Conservation (phyloP, 2,329 filamentous ascomycete genomes). For the Achaetomium macrosporum region DNA sequence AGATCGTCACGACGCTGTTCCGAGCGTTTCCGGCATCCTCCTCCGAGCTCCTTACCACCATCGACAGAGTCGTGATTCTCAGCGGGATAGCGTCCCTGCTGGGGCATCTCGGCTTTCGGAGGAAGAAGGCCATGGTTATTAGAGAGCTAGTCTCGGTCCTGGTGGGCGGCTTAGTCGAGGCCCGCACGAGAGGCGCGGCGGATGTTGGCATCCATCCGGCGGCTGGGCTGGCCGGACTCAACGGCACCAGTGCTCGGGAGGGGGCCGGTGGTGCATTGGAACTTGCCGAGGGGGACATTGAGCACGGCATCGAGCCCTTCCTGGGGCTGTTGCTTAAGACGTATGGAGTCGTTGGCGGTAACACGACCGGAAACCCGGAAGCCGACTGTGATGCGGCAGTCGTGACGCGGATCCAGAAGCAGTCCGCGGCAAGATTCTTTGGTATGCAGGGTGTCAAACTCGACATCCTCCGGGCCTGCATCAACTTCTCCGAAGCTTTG, state of each 20-base stretch:
- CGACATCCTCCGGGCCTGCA: slow-evolving; percentile 81
- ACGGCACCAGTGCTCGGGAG: slow-evolving; percentile 37
- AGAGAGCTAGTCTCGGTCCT: slow-evolving; percentile 79
- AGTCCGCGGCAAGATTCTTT: slow-evolving; percentile 57
- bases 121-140: slow-evolving; percentile 88
- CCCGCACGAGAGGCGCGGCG: slow-evolving; percentile 86
- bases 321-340: slow-evolving; percentile 55
- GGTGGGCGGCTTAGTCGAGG: slow-evolving; percentile 80
- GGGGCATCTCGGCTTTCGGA: slow-evolving; percentile 68
- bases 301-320: slow-evolving; percentile 59
- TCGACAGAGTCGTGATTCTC: slow-evolving; percentile 72
- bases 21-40: slow-evolving; percentile 63
- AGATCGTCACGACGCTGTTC: slow-evolving; percentile 61
- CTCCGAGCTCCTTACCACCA: slow-evolving; percentile 62
- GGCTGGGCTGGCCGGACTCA: slow-evolving; percentile 72
- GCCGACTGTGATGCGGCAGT: slow-evolving; percentile 48
- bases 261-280: slow-evolving; percentile 38
- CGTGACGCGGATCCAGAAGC: slow-evolving; percentile 52
- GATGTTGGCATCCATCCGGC: slow-evolving; percentile 94
- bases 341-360: slow-evolving; percentile 55
- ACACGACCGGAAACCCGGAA: slow-evolving; percentile 19
- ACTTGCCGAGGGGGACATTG: slow-evolving; percentile 58
- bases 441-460: slow-evolving; percentile 77
- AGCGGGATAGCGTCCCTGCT: slow-evolving; percentile 86
- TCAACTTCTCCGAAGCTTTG: slow-evolving; percentile 88